Evolutionary conservation across 371 early-diverging fungal species (phyloP), one percentile per base, ranked within the genome.

Genomic region (Umbelopsis sp.): DNA sequence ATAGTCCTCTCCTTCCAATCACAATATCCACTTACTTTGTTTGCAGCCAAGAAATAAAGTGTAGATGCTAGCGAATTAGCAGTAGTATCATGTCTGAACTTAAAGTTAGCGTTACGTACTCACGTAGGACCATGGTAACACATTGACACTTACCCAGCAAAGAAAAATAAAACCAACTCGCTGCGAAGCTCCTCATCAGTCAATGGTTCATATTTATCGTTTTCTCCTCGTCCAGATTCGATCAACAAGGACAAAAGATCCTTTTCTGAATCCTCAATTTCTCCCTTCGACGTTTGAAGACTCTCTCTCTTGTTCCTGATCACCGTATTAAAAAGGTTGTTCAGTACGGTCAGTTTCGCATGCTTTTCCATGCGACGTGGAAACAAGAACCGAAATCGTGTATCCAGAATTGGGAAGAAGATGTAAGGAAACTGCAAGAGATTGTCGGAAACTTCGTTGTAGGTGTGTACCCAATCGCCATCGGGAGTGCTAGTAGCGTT

Each of bases 401-500:
- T 52, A 44, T 86, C 86, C 22, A 86, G 76, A 53, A 75, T 71
- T 7, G 85, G 86, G 14, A 84, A 78, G 69, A 83, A 65, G 22
- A 76, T 69, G 71, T 78, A 83, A 7, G 81, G 48, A 4, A 83
- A 83, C 50, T 77, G 67, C 8, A 72, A 65, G 10, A 66, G 25
- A 20, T 44, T 66, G 4, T 32, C 25, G 8, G 67, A 51, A 18
- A 74, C 38, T 4, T 25, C 44, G 57, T 74, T 64, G 44, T 76
- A 76, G 7, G 51, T 22, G 6, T 22, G 25, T 7, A 53, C 50
- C 72, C 72, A 74, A 3, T 50, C 38, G 45, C 46, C 70, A 29
- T 70, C 50, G 9, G 62, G 50, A 22, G 65, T 46, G 6, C 24
- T 44, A 4, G 69, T 57, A 2, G 76, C 64, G n/a, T 71, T 65